A percentile compares a stretch with the other conserved stretches of the same genome.
These are phyloP conservation scores for Cantharellus cinnabarinus DNA, from an alignment of 768 basidiomycete genomes.

Conservation along the genomic window DNA sequence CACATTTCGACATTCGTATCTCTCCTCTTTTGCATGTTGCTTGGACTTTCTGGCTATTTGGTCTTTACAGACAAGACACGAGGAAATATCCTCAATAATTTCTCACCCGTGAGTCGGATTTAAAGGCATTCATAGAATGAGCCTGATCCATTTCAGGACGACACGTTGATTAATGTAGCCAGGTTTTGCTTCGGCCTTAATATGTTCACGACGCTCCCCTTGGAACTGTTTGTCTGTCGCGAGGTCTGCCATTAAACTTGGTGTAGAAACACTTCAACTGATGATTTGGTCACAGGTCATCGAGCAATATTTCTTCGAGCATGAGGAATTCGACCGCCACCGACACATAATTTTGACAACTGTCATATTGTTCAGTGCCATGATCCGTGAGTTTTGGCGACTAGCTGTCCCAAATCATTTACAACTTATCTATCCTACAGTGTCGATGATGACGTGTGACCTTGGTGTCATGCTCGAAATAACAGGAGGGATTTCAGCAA, in stretches of 20 bases:
- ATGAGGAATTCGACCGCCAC: slow-evolving; percentile 59
- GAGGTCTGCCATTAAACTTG: slow-evolving; percentile 32
- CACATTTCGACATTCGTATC: slow-evolving; percentile 79
- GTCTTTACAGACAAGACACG: slow-evolving; percentile 81
- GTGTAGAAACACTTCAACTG: not conserved
- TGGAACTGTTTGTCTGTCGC: slow-evolving; percentile 93
- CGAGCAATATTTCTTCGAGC: slow-evolving; percentile 89
- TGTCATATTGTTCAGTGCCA: slow-evolving; percentile 55
- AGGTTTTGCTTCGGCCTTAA: slow-evolving; percentile 86
- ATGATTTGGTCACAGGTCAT: slow-evolving; percentile 37
- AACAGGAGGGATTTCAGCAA: slow-evolving; percentile 36
- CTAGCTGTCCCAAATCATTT: not conserved
- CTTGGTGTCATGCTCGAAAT: slow-evolving; percentile 97
- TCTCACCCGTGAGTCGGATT: slow-evolving; percentile 36
- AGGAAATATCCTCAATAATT: slow-evolving; percentile 97
- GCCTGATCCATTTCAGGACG: slow-evolving; percentile 25
- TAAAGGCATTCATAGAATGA: not conserved
- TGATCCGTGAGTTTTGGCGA: slow-evolving; percentile 40
- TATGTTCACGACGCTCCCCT: slow-evolving; percentile 94
- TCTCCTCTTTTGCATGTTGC: slow-evolving; percentile 60
- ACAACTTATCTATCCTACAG: slow-evolving; percentile 22
- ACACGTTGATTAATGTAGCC: slow-evolving; percentile 86
- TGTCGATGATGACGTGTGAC: slow-evolving; percentile 84
- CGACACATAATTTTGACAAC: slow-evolving; percentile 87
- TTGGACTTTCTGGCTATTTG: slow-evolving; percentile 70